Base-by-base conservation (phyloP, 2,329 filamentous ascomycete species). In the Setomelanomma holmii region DNA sequence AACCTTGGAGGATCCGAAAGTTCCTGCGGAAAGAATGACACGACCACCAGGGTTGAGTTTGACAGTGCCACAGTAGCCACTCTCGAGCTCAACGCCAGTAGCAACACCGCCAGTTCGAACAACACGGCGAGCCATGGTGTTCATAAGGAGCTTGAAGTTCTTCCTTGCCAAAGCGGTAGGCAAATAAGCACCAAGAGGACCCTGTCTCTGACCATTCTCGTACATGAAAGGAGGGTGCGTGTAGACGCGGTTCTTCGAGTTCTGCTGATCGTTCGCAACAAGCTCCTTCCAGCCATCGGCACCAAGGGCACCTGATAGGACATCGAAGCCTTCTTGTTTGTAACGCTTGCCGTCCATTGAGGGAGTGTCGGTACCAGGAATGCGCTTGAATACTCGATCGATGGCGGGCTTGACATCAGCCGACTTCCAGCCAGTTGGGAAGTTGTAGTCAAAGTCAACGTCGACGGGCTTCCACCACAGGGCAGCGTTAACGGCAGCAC, bases 111-210 rank as follows among this genome's bases (percentile, higher is more conserved):
- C 86, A 14, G 78, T 79, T 11, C 89, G 85, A 17, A 89, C 75
- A n/a, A 90, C 81, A 22, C 87, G 82, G 58, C 83, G 82, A n/a
- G 89, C 87, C 39, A 83, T 80, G 3, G 87, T 89, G 67, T 87
- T 85, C 17, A 83, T 83, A 79, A 84, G 85, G 41, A 91, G 76
- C 46, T 84, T 80, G 75, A 91, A 91, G 75, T 90, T 89, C 34
- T 77, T 73, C 53, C 85, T 80, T 36, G 77, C 76, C 41, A 80
- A 78, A 1, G 87, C 86, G 16, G 81, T 79, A 4, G 87, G 84
- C 1, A 91, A 82, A 65, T 91, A 91, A 0, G 89, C 89, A 7
- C 85, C 85, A 68, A 91, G 78, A 11, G 89, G 88, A 1, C 89
- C 89, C 39, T 85, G 85, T 53, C 89, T 80, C 71, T 89, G 85